A percentile compares a stretch with the other conserved stretches of the same genome.
Evolutionary conservation across 2,329 filamentous ascomycete genomes (phyloP).

Genomic region (Neoascochyta sp.): DNA sequence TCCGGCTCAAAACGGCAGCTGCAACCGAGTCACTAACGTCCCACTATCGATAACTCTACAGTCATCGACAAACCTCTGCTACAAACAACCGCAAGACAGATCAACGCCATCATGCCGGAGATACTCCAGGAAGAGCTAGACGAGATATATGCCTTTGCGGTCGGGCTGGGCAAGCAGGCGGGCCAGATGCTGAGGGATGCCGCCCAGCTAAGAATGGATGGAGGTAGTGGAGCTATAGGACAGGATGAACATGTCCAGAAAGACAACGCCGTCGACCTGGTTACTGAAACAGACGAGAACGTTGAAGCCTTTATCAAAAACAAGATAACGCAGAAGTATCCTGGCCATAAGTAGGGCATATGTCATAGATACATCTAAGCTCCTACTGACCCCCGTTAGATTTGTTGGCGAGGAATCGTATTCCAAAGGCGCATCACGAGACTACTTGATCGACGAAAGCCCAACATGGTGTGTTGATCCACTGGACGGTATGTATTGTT

Average conservation of each 20-base stretch:
- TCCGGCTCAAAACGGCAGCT: conserved; percentile 8
- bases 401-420: conserved; percentile 78
- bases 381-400: conserved; percentile 37
- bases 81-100: not conserved
- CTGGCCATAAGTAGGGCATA: conserved; percentile 59
- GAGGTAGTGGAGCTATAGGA: conserved; percentile 20
- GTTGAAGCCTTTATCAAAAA: conserved; percentile 67
- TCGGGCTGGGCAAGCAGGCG: conserved; percentile 67
- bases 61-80: conserved; percentile 3
- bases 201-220: conserved; percentile 54
- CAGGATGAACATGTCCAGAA: conserved; percentile 58
- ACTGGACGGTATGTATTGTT: conserved; percentile 55
- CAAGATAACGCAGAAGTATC: conserved; percentile 58
- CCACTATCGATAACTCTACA: conserved; percentile 2
- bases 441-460: conserved; percentile 61
- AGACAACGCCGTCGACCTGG: conserved; percentile 71
- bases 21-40: conserved; percentile 8
- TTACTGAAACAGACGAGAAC: conserved; percentile 72
- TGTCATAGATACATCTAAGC: not conserved
- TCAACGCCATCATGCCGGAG: conserved; percentile 17
- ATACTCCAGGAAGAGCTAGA: conserved; percentile 50
- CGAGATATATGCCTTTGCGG: conserved; percentile 66
- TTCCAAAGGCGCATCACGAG: conserved; percentile 61
- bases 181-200: conserved; percentile 64
- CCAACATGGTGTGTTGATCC: conserved; percentile 78